Evolutionary conservation across 495 filamentous ascomycete species (phyloP).

Genomic region (Xylaria venustula): DNA sequence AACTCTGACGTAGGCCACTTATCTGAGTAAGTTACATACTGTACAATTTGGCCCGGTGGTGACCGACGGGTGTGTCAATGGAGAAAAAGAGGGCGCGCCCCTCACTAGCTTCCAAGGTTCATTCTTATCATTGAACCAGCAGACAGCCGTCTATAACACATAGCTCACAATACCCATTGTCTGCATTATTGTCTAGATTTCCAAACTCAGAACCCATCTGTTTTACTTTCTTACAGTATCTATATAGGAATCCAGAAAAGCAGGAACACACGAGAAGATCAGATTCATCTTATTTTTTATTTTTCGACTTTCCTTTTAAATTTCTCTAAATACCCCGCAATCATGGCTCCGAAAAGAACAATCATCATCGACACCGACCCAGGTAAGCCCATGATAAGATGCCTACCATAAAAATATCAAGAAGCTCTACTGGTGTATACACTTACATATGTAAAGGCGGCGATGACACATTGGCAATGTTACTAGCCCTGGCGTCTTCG

Average conservation of each 20-base stretch:
- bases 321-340: too few relatives aligned
- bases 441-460: conserved; percentile 56
- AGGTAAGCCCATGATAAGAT: conserved; percentile 36
- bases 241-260: too few relatives aligned
- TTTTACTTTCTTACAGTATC: too few relatives aligned
- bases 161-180: too few relatives aligned
- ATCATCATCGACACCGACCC: conserved; percentile 97
- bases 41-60: conserved; percentile 15
- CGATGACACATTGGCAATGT: conserved; percentile 82
- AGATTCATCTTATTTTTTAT: too few relatives aligned
- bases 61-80: conserved; percentile 25
- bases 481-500: conserved; percentile 81
- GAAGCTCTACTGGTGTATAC: neutral
- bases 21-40: neutral
- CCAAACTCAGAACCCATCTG: too few relatives aligned
- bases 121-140: too few relatives aligned
- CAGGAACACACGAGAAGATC: too few relatives aligned
- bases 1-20: neutral
- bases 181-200: too few relatives aligned
- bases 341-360: conserved; percentile 61
- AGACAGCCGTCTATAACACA: too few relatives aligned
- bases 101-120: neutral
- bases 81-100: conserved; percentile 6
- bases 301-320: too few relatives aligned
- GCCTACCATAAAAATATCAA: too few relatives aligned